These are phyloP conservation scores for Gnomoniopsis sp. DNA, from an alignment of 2,329 filamentous ascomycete species.

Conservation along the genomic window DNA sequence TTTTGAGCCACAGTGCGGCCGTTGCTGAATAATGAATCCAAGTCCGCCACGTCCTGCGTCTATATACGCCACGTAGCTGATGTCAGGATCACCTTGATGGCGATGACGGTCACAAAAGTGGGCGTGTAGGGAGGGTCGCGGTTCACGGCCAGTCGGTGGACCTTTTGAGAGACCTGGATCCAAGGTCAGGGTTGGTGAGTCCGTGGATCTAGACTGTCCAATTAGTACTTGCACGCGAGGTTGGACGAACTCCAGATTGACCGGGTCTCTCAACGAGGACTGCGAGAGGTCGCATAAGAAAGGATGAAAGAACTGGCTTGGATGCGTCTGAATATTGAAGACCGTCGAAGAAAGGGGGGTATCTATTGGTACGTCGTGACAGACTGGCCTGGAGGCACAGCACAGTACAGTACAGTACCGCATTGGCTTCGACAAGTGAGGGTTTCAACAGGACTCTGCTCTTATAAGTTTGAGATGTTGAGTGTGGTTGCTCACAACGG, in stretches of 20 bases:
- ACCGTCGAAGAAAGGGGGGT: not conserved
- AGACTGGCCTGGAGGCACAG: not conserved
- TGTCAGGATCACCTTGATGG: not conserved
- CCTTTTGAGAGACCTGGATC: not conserved
- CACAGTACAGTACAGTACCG: not conserved
- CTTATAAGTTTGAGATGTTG: not conserved
- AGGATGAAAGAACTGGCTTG: not conserved
- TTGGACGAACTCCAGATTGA: not conserved
- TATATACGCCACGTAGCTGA: not conserved
- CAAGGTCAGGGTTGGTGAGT: not conserved
- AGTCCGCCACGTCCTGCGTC: not conserved
- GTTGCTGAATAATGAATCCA: not conserved
- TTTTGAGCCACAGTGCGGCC: not conserved
- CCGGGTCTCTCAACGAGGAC: not conserved
- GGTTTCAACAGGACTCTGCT: not conserved
- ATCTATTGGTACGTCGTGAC: not conserved
- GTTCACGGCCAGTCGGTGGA: not conserved
- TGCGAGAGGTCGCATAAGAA: not conserved
- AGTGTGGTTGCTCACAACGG: not conserved
- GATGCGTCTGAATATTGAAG: not conserved
- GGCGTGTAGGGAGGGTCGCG: too few species aligned
- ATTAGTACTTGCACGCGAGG: not conserved
- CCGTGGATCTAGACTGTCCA: not conserved
- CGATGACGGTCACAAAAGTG: not conserved
- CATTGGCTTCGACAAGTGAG: not conserved